Conservation (phyloP, 2,329 filamentous ascomycete genomes). For the Lithohypha guttulata region DNA sequence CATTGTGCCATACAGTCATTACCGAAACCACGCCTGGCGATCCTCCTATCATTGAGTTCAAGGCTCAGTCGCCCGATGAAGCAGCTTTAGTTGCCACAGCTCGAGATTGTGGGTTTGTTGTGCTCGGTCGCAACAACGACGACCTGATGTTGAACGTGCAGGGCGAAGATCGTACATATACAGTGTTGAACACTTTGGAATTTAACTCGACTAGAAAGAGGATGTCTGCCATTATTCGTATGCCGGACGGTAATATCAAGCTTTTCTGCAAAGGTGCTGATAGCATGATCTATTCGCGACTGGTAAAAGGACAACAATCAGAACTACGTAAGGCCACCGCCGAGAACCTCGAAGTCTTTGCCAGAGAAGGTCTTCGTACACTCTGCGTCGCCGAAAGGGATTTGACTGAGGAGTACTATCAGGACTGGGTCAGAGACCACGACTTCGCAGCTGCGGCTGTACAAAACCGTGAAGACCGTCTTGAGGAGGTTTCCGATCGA, state of each 20-base stretch:
- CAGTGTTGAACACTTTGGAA: constrained; percentile 85
- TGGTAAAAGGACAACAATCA: constrained; percentile 73
- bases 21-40: constrained; percentile 84
- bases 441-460: constrained; percentile 77
- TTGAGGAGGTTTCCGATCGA: constrained; percentile 77
- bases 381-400: constrained; percentile 83
- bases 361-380: constrained; percentile 85
- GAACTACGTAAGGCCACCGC: constrained; percentile 75
- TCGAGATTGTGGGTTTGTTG: constrained; percentile 88
- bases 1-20: constrained; percentile 94
- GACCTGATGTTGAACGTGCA: constrained; percentile 78
- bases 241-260: constrained; percentile 82
- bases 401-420: constrained; percentile 72
- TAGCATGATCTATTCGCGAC: constrained; percentile 87
- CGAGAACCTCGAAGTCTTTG: constrained; percentile 94
- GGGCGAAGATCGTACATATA: constrained; percentile 75
- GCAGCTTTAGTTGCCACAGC: constrained; percentile 89
- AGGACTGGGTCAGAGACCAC: constrained; percentile 73
- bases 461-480: constrained; percentile 78
- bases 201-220: constrained; percentile 95
- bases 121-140: constrained; percentile 67
- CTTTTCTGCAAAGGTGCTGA: constrained; percentile 97
- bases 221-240: constrained; percentile 93
- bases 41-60: constrained; percentile 82
- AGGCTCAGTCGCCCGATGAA: constrained; percentile 94